Evolutionary conservation across 176 grass and related monocot genomes (phyloP).

Genomic region (Tillandsia leiboldiana): DNA sequence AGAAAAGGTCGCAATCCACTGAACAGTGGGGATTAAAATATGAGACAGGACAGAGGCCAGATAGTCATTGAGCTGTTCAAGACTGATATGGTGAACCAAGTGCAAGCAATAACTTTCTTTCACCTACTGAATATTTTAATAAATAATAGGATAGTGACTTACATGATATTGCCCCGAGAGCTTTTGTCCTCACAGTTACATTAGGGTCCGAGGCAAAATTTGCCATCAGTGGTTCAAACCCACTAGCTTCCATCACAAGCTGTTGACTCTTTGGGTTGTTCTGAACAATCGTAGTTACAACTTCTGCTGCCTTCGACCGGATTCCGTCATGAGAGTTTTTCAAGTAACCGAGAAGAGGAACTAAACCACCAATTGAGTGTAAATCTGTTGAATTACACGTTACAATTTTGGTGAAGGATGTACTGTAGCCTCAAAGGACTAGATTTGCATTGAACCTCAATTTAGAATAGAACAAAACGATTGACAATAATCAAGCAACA

Average conservation of each 20-base stretch:
- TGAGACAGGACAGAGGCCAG: no score
- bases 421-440: neutral
- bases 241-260: conserved; percentile 77
- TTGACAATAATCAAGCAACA: neutral
- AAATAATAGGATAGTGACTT: neutral
- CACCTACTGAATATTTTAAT: neutral
- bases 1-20: no score
- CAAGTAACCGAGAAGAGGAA: conserved; percentile 73
- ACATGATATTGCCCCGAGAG: conserved; percentile 92
- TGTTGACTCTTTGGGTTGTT: conserved; percentile 84
- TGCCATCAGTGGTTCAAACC: conserved; percentile 65
- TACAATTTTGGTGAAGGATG: neutral
- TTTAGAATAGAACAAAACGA: neutral
- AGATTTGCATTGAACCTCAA: neutral
- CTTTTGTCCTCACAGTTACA: conserved; percentile 66
- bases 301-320: conserved; percentile 85
- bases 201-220: conserved; percentile 73
- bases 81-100: no score
- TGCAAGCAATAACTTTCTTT: no score
- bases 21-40: no score
- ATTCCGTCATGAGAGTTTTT: conserved; percentile 74
- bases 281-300: conserved; percentile 74
- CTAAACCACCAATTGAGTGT: conserved; percentile 71
- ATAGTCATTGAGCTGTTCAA: no score
- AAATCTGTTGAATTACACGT: conserved; percentile 40